Evolutionary conservation across 352 stramenopile species (phyloP), one percentile per base, ranked within the genome.

Genomic region (Phytophthora pistaciae): DNA sequence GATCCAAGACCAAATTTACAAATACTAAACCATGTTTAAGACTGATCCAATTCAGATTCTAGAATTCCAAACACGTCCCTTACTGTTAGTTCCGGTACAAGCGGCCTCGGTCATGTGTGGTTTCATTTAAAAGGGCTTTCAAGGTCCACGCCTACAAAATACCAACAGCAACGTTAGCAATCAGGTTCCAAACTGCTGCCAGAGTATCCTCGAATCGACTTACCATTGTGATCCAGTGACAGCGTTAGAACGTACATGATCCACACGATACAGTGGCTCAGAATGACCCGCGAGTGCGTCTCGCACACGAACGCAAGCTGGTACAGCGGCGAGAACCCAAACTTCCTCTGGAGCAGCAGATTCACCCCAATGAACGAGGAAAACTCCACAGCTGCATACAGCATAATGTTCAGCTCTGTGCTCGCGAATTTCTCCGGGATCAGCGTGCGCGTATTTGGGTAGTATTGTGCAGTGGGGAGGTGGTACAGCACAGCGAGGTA

Each of bases 241-340:
- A 77, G 66, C 42, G 59, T 64, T 40, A 85, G 56, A 9, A 74
- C 74, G 40, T 60, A 71, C 6, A 57, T 64, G 23, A 78, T 52
- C 74, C 71, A 83, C 29, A 78, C 46, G 16, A 82, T 66, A 5
- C 82, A 29, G 5, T 66, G 61, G 1, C 66, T 54, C n/a, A 82
- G 74, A 8, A 84, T 21, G 10, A 59, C 62, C 5, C 54, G 36
- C 1, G 38, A 20, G 31, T 84, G 72, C 0, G 42, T 82, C 56
- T 87, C 75, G 1, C 85, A 62, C 27, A 84, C 75, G 38, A 87
- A 85, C 0, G 70, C 79, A 2, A 85, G 46, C 25, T 75, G 63
- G 48, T 78, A 75, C 3, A 79, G 13, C 7, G 67, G 61, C 1
- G 64, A 73, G 48, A 74, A 76, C 1, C 49, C 61, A 25, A 83